phyloP scores from a whole-genome alignment of 495 filamentous ascomycete species.

The Talaromyces trachyspermus region DNA sequence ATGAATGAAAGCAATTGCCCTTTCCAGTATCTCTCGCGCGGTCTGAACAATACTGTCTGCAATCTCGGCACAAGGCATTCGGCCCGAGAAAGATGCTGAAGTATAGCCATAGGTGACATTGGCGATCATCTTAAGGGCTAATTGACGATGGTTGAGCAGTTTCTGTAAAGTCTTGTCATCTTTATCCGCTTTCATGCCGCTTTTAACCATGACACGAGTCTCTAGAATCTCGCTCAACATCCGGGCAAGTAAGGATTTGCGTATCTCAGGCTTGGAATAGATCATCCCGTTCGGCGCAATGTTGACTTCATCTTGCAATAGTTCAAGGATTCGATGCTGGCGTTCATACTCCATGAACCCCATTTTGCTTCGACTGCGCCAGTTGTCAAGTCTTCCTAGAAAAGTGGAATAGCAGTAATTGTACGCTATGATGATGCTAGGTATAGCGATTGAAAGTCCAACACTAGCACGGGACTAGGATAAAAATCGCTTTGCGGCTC shows the following conservation, averaged over 20 bases:
- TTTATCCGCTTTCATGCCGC: slow-evolving; percentile 91
- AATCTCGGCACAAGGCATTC: slow-evolving; percentile 97
- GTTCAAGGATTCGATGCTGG: slow-evolving; percentile 62
- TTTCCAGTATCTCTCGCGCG: slow-evolving; percentile 87
- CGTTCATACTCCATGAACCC: slow-evolving; percentile 82
- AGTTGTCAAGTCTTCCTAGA: slow-evolving; percentile 72
- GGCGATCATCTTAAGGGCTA: slow-evolving; percentile 93
- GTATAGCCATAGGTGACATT: slow-evolving; percentile 99
- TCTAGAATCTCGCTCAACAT: slow-evolving; percentile 96
- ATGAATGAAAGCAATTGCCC: slow-evolving; percentile 88
- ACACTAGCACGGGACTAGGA: slow-evolving; percentile 76
- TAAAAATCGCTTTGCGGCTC: slow-evolving; percentile 96
- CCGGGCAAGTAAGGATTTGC: slow-evolving; percentile 87
- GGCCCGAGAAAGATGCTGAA: slow-evolving; percentile 87
- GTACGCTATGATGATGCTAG: slow-evolving; percentile 97
- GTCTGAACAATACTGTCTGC: slow-evolving; percentile 98
- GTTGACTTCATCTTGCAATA: slow-evolving; percentile 82
- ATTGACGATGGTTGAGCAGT: slow-evolving; percentile 85
- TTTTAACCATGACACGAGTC: slow-evolving; percentile 96
- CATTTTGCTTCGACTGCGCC: slow-evolving; percentile 91
- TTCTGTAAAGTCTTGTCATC: slow-evolving; percentile 81
- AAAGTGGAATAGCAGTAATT: slow-evolving; percentile 99
- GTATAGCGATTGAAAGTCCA: slow-evolving; percentile 98
- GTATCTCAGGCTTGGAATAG: slow-evolving; percentile 77
- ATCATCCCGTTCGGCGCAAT: slow-evolving; percentile 95